Evolutionary conservation across 164 flowering plant genomes (phyloP), one percentile per base, ranked within the genome.

Genomic region (Buxus sempervirens): DNA sequence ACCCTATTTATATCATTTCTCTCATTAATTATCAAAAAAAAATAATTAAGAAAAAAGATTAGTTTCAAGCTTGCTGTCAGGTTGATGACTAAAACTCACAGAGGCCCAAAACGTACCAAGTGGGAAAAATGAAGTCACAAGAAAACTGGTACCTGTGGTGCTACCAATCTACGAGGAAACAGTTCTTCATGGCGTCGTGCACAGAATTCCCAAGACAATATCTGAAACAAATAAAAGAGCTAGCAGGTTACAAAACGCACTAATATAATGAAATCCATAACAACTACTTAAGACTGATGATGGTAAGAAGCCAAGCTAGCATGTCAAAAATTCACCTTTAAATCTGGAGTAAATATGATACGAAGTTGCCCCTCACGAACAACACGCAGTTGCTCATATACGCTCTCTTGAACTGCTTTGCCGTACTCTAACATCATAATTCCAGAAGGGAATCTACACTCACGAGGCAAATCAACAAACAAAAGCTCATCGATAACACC

Each of bases 341-440:
- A 72, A 62, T 96, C 99, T 45, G 86, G 88, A 20, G 91, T 74
- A 65, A 90, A 96, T 65, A 85, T 74, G 22, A 96, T 84, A 24
- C 97, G 92, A 79, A 96, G 99, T 66, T 81, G 93, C 45, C 99
- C 98, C 82, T 95, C 98, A 61, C 93, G 97, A 75, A 90, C 84
- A 62, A 95, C 93, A 64, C 96, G 97, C 74, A 90, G 88, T 51
- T 96, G 91, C 81, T 93, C 96, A 77, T 90, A 93, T 32, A 96
- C 90, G 80, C 91, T 96, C 79, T 96, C 98, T 81, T 90, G 97
- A 70, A 96, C 88, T 54, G 99, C 99, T 77, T 90, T 92, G 54
- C 76, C 93, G 77, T 89, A 96, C 76, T 96, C 96, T 80, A 96
- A 74, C 83, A 89, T 79, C 98, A 96, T 88, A 48, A 88, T 71